Evolutionary conservation across 1,284 basidiomycete genomes (phyloP), one percentile per base, ranked within the genome.

Genomic region (Fomitiporia mediterranea): DNA sequence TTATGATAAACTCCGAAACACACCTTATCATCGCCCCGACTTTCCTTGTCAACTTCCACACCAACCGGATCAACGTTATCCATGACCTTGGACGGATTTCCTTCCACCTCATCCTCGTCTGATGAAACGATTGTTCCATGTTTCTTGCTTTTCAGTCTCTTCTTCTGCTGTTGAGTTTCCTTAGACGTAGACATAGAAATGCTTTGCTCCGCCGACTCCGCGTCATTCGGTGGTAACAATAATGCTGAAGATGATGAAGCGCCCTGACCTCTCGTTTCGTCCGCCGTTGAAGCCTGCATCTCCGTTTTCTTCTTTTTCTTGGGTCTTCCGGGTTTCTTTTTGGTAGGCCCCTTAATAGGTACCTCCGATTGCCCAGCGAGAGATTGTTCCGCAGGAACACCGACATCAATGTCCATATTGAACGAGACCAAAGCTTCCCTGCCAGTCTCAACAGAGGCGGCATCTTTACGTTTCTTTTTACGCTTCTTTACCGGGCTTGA

Each of bases 101-200:
- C 43, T 42, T 56, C 55, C 32, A 60, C 58, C 8, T 65, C 64
- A 21, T 64, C 65, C 34, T 68, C 67, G 35, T 68, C 66, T 3
- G 67, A 66, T 19, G 63, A 59, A 23, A 66, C 51, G 4, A 64
- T 43, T 17, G 63, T 61, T 23, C 64, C 61, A 46, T 64, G 65
- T 59, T 66, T 67, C 28, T 63, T 56, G 40, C 46, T 37, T 7
- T 51, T 61, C 42, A 64, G 64, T 19, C 35, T 58, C 30, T 39
- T 13, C 60, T 61, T 65, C 37, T 46, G 50, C 32, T 53, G 55
- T n/a, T 60, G 13, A 32, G 38, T 38, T 56, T 46, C 56, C 60
- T 4, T 46, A 49, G 4, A 47, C 42, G 50, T n/a, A n/a, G n/a
- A n/a, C n/a, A n/a, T n/a, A n/a, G 40, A 42, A 19, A 56, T 44